A percentile compares a stretch with the other conserved stretches of the same genome.
Conservation (phyloP, 192 early-diverging fungal species). For the Kickxella alabastrina region DNA sequence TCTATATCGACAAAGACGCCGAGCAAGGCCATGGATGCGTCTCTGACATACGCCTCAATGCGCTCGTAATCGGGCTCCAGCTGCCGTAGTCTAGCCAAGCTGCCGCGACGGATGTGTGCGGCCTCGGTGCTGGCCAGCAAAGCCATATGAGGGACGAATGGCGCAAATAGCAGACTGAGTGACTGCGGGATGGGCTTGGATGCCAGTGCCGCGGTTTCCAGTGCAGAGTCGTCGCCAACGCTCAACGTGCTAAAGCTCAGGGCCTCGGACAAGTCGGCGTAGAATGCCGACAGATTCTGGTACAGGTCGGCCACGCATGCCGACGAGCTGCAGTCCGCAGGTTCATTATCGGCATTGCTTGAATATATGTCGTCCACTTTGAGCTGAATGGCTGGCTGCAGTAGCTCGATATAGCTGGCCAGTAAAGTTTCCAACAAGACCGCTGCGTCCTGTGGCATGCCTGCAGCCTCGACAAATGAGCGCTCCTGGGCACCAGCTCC, state of each 20-base stretch:
- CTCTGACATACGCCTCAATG: constrained; percentile 16
- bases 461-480: constrained; percentile 25
- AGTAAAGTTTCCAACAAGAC: constrained; percentile 16
- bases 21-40: constrained; percentile 11
- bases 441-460: constrained; percentile 3
- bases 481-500: constrained; percentile 21
- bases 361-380: not conserved
- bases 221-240: constrained; percentile 19
- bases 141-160: constrained; percentile 21
- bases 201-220: not conserved
- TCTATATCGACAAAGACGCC: constrained; percentile 32
- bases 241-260: constrained; percentile 12
- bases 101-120: constrained; percentile 9
- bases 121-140: constrained; percentile 10
- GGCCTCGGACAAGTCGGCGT: not conserved
- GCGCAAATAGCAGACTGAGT: constrained; percentile 30
- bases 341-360: not conserved
- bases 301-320: constrained; percentile 10
- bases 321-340: not conserved
- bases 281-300: constrained; percentile 12
- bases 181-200: constrained; percentile 16
- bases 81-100: constrained; percentile 6
- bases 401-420: constrained; percentile 7
- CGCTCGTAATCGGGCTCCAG: constrained; percentile 4
- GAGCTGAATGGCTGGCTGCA: constrained; percentile 17